Base-by-base conservation (phyloP, 768 basidiomycete species). In the Holtermanniella nyarrowii region DNA sequence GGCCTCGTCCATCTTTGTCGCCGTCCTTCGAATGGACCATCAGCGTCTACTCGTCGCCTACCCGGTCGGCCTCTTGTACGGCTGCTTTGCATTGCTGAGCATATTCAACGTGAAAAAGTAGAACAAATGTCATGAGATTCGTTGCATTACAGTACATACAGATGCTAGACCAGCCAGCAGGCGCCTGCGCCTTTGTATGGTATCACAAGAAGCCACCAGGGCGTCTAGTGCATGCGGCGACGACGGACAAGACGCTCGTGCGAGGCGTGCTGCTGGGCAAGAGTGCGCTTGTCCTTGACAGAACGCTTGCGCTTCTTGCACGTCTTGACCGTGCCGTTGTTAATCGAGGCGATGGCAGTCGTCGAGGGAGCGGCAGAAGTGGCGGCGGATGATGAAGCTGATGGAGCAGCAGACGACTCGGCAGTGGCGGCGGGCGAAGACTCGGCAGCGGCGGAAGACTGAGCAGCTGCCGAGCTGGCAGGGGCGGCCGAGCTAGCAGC, bases 41-140 rank as follows among this genome's bases (percentile, higher is more conserved):
- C 95, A 99, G 69, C 79, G 91, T 44, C 76, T 96, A 23, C 80
- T 99, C 21, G 90, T 99, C 39, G 95, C 91, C 58, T 99, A 99
- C 73, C 95, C 95, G 11, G 82, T 97, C 47, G 89, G 87, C 31
- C 74, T 99, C 48, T 75, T 97, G 21, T 99, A 95, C 62, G 88
- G 88, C 18, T 93, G 88, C 71, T 93, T 93, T 66, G 90, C 88
- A 13, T 73, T 96, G 37, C 78, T 96, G 52, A 93, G 87, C 70
- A 85, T 93, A 52, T 95, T 95, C 74, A 85, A 82, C 61, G 80
- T 72, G 20, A 66, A 60, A 40, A 63, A 63, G 51, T 52, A 53
- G 59, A 49, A 42, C 26, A 16, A 37, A 39, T n/a, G n/a, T n/a
- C 31, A 16, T 7, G 31, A 7, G 31, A 37, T 37, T 7, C 31